Evolutionary conservation across 2,329 filamentous ascomycete species (phyloP).

Genomic region (Aspergillus sojae): DNA sequence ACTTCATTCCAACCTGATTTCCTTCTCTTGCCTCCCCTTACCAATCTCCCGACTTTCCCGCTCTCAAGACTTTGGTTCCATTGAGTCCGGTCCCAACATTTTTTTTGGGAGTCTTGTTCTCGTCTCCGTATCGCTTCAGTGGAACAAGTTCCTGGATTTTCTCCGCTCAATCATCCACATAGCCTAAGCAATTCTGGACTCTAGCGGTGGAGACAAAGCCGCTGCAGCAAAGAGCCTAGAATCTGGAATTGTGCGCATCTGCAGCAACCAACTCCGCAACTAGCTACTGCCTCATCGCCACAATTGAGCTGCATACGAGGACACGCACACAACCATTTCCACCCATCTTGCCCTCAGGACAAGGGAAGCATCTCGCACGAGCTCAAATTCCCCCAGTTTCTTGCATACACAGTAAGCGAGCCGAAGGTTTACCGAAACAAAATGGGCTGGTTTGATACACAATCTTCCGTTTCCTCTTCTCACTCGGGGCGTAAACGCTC

Average conservation of each 20-base stretch:
- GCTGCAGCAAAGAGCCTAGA: conserved; percentile 21
- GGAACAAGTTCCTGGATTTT: not conserved
- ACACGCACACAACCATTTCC: conserved; percentile 6
- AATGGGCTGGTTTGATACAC: conserved; percentile 53
- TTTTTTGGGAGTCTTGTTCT: not conserved
- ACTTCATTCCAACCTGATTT: conserved; percentile 1
- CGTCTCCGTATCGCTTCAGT: not conserved
- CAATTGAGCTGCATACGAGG: conserved; percentile 11
- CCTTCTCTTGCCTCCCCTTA: not conserved
- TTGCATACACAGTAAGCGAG: not conserved
- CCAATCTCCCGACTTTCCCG: not conserved
- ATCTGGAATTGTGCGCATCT: conserved; percentile 21
- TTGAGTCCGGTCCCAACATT: not conserved
- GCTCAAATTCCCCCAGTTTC: not conserved
- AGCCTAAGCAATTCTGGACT: not conserved
- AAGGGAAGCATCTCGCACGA: not conserved
- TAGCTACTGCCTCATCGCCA: conserved; percentile 14
- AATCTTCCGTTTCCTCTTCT: conserved; percentile 32
- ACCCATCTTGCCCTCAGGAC: not conserved
- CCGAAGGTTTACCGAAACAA: conserved; percentile 7
- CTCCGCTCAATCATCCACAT: not conserved
- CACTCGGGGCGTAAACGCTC: conserved; percentile 39
- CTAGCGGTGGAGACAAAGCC: conserved; percentile 19
- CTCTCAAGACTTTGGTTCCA: not conserved
- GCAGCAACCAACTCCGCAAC: conserved; percentile 22